Conservation (phyloP, 441 rosid species). For the Gossypium trilobum region DNA sequence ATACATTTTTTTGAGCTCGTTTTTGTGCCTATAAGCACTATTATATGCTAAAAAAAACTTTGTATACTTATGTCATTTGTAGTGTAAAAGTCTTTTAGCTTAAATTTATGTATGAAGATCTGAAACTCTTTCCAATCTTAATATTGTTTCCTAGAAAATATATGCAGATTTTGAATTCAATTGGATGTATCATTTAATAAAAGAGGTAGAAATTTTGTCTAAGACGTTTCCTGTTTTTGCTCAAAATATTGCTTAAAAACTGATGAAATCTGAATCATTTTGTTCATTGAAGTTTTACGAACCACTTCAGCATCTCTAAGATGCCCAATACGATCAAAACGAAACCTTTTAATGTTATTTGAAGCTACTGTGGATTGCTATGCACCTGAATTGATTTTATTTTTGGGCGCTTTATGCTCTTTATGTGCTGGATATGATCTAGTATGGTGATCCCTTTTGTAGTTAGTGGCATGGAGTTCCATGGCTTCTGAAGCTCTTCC, state of each 20-base stretch:
- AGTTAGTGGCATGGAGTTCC: slow-evolving; percentile 17
- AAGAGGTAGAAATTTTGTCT: neutral
- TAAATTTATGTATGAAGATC: neutral
- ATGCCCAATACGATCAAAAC: neutral
- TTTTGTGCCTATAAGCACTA: slow-evolving; percentile 2
- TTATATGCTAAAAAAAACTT: neutral
- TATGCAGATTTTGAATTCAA: neutral
- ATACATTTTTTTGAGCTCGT: neutral
- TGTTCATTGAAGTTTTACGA: neutral
- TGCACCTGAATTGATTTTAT: slow-evolving; percentile 9
- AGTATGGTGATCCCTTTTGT: slow-evolving; percentile 11
- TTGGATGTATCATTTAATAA: neutral
- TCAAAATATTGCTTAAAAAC: neutral
- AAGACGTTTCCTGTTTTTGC: neutral
- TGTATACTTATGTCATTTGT: neutral
- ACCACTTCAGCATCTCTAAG: neutral
- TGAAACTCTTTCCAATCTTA: slow-evolving; percentile 4
- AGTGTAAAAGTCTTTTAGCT: neutral
- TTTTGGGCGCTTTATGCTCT: slow-evolving; percentile 3
- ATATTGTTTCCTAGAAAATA: neutral
- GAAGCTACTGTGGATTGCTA: neutral
- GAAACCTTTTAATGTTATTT: neutral
- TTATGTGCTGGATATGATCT: slow-evolving; percentile 7
- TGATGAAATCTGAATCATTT: neutral
- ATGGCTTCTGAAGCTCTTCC: slow-evolving; percentile 23